Base-by-base conservation (phyloP, 192 early-diverging fungal species). In the Funneliformis geosporum region DNA sequence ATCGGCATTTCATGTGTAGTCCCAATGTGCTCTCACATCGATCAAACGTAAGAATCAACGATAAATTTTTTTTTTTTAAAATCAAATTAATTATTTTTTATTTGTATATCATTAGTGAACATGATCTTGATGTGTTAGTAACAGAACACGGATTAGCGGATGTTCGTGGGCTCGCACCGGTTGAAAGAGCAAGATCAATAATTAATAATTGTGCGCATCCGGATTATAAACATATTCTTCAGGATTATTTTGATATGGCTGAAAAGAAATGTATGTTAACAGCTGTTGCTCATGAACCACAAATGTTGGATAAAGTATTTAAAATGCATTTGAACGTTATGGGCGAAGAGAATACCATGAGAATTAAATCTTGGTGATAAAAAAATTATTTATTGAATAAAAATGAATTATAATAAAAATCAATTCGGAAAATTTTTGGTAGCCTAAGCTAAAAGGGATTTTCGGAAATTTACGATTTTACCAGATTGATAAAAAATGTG, bases 91-190 rank as follows among this genome's bases (percentile, higher is more conserved):
- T 46, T 72, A 43, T 42, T 69, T 7, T 16, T 69, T n/a, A 42
- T n/a, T 42, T 12, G 40, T 62, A 38, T 50, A 43, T 61, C 5
- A 33, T 50, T 75, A 75, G 73, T 12, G 84, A 85, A 60, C 84
- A 85, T 42, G 84, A 85, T 74, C 62, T 85, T 75, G 84, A 85
- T 25, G 69, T 85, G n/a, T 70, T 72, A 75, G 84, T 85, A 11
- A 85, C 84, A 23, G 84, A 85, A 75, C 82, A 85, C 74, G 84
- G 84, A 75, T 60, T 85, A 60, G 84, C 84, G 44, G 84, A 85
- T 80, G 44, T 85, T 39, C 77, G 84, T 65, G 84, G 84, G 12
- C 64, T 85, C 8, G 81, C 74, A 55, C 84, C 84, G 62, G 59
- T 81, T 46, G 84, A 85, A n/a, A 74, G 84, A 78, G 84, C 84